These are phyloP conservation scores for Zygoascus biomembranicola DNA, from an alignment of 805 yeast genomes.

Conservation along the genomic window DNA sequence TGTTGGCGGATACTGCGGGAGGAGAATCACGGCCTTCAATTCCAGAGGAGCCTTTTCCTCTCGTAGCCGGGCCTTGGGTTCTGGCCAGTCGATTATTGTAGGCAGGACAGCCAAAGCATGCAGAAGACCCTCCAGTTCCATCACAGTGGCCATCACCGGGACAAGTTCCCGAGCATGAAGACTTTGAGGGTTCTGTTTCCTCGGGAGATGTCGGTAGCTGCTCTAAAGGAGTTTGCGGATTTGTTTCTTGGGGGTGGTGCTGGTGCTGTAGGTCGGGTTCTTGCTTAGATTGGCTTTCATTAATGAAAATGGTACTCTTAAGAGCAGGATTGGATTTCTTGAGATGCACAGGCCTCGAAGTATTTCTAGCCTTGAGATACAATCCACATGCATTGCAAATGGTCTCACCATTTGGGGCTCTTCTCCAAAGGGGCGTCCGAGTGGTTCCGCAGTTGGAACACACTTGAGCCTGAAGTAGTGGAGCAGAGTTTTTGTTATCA, in stretches of 20 bases:
- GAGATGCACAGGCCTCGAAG: slow-evolving; percentile 58
- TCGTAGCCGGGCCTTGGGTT: slow-evolving; percentile 4
- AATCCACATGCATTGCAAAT: slow-evolving; percentile 96
- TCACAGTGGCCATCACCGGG: slow-evolving; percentile 75
- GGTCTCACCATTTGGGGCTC: slow-evolving; percentile 86
- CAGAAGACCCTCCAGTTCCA: slow-evolving; percentile 78
- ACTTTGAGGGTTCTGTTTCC: neutral
- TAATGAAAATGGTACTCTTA: neutral
- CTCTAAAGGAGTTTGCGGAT: slow-evolving; percentile 13
- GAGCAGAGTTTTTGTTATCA: neutral
- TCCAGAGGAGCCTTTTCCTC: neutral
- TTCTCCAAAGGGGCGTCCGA: slow-evolving; percentile 91
- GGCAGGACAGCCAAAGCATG: slow-evolving; percentile 80
- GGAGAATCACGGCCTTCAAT: neutral
- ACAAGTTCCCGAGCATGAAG: slow-evolving; percentile 42
- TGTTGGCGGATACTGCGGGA: slow-evolving; percentile 1
- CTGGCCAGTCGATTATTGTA: slow-evolving; percentile 50
- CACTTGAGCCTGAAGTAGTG: slow-evolving; percentile 24
- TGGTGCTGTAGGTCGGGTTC: slow-evolving; percentile 37
- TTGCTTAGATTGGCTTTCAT: neutral
- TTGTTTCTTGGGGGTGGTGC: slow-evolving; percentile 14
- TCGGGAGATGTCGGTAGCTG: slow-evolving; percentile 14
- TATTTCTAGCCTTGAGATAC: slow-evolving; percentile 51
- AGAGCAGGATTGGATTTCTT: slow-evolving; percentile 24
- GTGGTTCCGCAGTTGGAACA: slow-evolving; percentile 91